phyloP scores from a whole-genome alignment of 2,329 filamentous ascomycete species.

The Paecilomyces dactylethromorphus region DNA sequence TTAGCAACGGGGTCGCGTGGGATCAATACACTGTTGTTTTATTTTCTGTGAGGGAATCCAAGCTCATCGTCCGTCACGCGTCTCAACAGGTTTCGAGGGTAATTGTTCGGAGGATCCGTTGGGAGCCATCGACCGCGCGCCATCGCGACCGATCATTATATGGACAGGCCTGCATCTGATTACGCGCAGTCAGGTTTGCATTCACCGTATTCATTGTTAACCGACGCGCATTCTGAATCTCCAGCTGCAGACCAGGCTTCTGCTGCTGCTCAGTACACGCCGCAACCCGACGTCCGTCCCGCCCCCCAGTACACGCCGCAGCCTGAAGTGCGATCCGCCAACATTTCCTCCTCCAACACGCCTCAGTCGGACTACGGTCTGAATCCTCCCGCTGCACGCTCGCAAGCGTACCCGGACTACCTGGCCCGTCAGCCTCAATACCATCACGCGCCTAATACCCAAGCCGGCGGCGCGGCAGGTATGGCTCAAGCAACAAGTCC shows the following conservation, averaged over 20 bases:
- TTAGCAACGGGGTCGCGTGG: background rate
- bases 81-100: slow-evolving; percentile 21
- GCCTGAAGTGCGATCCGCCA: slow-evolving; percentile 68
- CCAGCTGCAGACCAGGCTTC: slow-evolving; percentile 82
- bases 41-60: slow-evolving; percentile 8
- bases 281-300: slow-evolving; percentile 32
- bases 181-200: slow-evolving; percentile 85
- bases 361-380: slow-evolving; percentile 84
- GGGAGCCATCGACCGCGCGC: slow-evolving; percentile 13
- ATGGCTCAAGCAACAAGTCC: slow-evolving; percentile 99
- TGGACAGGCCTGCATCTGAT: slow-evolving; percentile 61
- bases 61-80: slow-evolving; percentile 26
- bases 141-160: slow-evolving; percentile 33
- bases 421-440: slow-evolving; percentile 69
- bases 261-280: slow-evolving; percentile 56
- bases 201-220: slow-evolving; percentile 48
- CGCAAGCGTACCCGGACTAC: slow-evolving; percentile 80
- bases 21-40: background rate
- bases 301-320: slow-evolving; percentile 67
- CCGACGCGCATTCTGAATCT: slow-evolving; percentile 70
- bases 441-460: slow-evolving; percentile 64
- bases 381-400: slow-evolving; percentile 68
- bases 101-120: slow-evolving; percentile 14
- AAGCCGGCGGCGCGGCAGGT: slow-evolving; percentile 70
- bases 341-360: slow-evolving; percentile 71